Percentiles rank a stretch among this genome's conserved stretches.
Conservation (phyloP, 2,329 filamentous ascomycete species). For the Aspergillus latus region DNA sequence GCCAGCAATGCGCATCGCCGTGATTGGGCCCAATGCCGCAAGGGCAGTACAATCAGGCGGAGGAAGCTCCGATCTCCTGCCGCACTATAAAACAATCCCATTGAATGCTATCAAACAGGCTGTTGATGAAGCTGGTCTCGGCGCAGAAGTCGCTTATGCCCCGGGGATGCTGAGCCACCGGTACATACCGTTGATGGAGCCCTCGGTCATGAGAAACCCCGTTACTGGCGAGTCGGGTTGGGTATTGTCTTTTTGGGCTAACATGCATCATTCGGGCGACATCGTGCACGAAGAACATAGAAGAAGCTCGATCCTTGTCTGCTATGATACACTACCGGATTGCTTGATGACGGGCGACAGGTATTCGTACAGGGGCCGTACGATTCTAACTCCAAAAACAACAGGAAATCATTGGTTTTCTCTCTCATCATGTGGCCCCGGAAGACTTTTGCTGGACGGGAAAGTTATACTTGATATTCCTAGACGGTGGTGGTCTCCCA, state of each 20-base stretch:
- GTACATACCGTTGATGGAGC: slow-evolving; percentile 3
- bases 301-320: slow-evolving; percentile 1
- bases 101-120: background rate
- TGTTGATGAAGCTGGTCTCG: background rate
- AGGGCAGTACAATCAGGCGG: slow-evolving; percentile 1
- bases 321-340: slow-evolving; percentile 1
- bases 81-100: background rate
- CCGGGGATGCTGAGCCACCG: background rate
- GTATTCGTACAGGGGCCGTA: slow-evolving; percentile 1
- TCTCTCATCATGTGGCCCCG: background rate
- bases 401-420: background rate
- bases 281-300: background rate
- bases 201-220: slow-evolving; percentile 1
- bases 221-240: background rate
- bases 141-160: background rate
- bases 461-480: slow-evolving; percentile 4
- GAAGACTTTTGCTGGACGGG: background rate
- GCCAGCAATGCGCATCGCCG: background rate
- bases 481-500: background rate
- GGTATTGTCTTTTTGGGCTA: background rate
- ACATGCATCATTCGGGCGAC: background rate
- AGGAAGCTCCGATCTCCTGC: background rate
- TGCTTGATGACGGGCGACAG: background rate
- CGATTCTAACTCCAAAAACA: background rate
- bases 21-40: background rate